Evolutionary conservation across 164 flowering plant species (phyloP), one percentile per base, ranked within the genome.

Genomic region (Malania oleifera): DNA sequence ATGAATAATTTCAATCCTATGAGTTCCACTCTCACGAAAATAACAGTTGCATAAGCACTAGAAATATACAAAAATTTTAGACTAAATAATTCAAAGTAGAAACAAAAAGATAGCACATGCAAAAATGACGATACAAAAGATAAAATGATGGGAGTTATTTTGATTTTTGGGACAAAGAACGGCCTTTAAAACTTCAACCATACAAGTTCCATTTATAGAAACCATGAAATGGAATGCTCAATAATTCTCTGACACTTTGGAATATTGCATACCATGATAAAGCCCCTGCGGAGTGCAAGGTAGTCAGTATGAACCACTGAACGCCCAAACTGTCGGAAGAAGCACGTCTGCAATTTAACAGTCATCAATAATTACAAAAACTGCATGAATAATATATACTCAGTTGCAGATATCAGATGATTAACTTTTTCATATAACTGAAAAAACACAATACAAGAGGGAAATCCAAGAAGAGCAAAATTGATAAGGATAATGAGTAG

Each of bases 301-400:
- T 93, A 93, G 65, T 93, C 99, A 48, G 86, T 70, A 59, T 90
- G 90, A 59, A 80, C 92, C 48, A 93, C 97, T 17, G 99, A 87
- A 28, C 61, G 78, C 39, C 97, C 96, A 76, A 93, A 93, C 74
- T 93, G 99, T 50, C 97, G 80, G 71, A 90, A 88, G 78, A 90
- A 90, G 72, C 99, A 93, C 13, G 79, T 86, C 99, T 93, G 80
- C 69, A 61, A 56, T 45, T 38, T 11, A 38, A 23, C 58, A 26
- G 53, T n/a, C n/a, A 25, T 18, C 39, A 38, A 6, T 17, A 45
- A 67, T 24, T 26, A 48, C 46, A 54, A 52, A 31, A 31, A 31
- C 4, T 31, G 35, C 35, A 31, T n/a, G n/a, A n/a, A n/a, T n/a
- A n/a, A n/a, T 31, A 31, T 31, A 31, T 31, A 31, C 35, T 31